A percentile compares a stretch with the other conserved stretches of the same genome.
These are phyloP conservation scores for Annulohypoxylon maeteangense DNA, from an alignment of 495 filamentous ascomycete species.

Conservation along the genomic window DNA sequence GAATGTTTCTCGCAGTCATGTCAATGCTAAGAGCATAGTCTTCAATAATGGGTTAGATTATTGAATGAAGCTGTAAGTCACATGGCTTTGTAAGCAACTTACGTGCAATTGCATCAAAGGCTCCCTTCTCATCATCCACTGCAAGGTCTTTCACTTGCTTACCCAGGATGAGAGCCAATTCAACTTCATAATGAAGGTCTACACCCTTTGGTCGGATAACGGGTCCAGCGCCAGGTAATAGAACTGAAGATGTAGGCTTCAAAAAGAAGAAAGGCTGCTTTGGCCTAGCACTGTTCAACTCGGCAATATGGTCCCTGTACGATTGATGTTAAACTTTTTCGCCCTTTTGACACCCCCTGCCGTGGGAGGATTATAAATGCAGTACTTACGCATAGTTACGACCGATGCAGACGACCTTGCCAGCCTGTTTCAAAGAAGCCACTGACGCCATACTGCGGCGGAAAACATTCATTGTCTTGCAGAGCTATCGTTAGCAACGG, in stretches of 20 bases:
- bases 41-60: conserved; percentile 46
- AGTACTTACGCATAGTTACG: conserved; percentile 90
- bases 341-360: conserved; percentile 12
- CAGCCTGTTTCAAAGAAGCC: conserved; percentile 73
- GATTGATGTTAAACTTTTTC: conserved; percentile 36
- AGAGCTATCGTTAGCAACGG: conserved; percentile 27
- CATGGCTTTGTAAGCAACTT: conserved; percentile 32
- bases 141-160: conserved; percentile 79
- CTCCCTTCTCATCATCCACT: conserved; percentile 67
- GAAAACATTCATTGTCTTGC: conserved; percentile 51
- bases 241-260: conserved; percentile 86
- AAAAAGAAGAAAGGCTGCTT: conserved; percentile 99
- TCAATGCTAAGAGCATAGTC: conserved; percentile 89
- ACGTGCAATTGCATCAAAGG: conserved; percentile 71
- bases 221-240: conserved; percentile 80
- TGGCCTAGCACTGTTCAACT: conserved; percentile 85
- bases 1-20: conserved; percentile 92
- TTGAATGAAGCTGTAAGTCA: background rate
- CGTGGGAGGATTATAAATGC: conserved; percentile 4
- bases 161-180: conserved; percentile 88
- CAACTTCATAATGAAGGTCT: conserved; percentile 93
- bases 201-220: conserved; percentile 84
- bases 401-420: conserved; percentile 96
- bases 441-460: conserved; percentile 62
- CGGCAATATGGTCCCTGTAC: conserved; percentile 87